These are phyloP conservation scores for Ustilago shanxiensis DNA, from an alignment of 1,284 basidiomycete genomes.

Conservation along the genomic window DNA sequence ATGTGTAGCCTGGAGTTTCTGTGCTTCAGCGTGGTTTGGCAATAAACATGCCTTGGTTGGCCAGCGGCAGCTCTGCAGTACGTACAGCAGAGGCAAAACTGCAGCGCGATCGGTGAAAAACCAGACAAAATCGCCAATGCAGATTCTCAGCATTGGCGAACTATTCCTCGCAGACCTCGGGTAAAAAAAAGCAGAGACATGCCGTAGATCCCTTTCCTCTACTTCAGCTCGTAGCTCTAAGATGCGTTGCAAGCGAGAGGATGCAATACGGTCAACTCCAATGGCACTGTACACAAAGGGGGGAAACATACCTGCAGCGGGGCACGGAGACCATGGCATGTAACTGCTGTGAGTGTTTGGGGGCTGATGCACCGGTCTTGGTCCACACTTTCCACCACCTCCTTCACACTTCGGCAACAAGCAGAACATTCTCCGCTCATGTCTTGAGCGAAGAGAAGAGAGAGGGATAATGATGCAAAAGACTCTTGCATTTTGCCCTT, in stretches of 20 bases:
- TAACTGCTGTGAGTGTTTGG: background rate
- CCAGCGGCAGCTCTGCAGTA: background rate
- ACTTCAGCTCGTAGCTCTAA: background rate
- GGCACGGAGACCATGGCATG: too few relatives aligned
- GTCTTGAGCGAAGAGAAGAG: too few relatives aligned
- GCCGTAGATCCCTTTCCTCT: background rate
- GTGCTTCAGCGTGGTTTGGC: background rate
- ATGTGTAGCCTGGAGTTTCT: too few relatives aligned
- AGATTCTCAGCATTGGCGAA: too few relatives aligned
- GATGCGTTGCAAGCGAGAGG: background rate
- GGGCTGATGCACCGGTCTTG: background rate
- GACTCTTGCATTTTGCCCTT: too few relatives aligned
- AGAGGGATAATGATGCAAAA: too few relatives aligned
- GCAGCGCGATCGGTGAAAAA: background rate
- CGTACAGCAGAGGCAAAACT: too few relatives aligned
- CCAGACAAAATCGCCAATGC: too few relatives aligned
- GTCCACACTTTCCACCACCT: too few relatives aligned
- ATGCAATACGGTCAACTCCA: background rate
- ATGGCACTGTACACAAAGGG: background rate
- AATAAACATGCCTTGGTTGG: background rate
- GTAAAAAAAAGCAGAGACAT: background rate
- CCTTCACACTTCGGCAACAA: too few relatives aligned
- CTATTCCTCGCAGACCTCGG: too few relatives aligned
- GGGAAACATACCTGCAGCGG: background rate
- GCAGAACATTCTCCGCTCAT: too few relatives aligned